Base-by-base conservation (phyloP, 306 rosid species). In the Lupinus albus region DNA sequence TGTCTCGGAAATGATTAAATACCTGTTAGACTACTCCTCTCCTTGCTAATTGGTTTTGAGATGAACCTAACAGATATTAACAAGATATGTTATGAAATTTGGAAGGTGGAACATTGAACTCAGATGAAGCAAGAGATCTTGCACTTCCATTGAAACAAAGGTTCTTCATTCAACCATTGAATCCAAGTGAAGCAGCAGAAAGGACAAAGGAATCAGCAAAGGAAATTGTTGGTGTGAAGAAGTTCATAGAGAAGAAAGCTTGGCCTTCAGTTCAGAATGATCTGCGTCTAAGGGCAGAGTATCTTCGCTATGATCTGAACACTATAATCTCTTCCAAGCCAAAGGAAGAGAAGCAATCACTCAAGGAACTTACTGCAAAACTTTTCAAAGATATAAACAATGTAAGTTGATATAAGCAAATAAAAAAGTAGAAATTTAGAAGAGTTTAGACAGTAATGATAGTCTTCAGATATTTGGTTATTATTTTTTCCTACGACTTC, bases 231-330 rank as follows among this genome's bases (percentile, higher is more conserved):
- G 80, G 54, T 55, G 97, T 88, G 15, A 94, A 94, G 89, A 62
- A 60, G 13, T 73, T 83, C 2, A 94, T 94, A 8, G 92, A 90
- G 35, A 89, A 90, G 84, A 94, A 94, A 83, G 97, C 96, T 4
- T 94, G 99, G 99, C 97, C 99, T 3, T 90, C 38, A 48, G 96
- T 94, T 63, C 90, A 89, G 80, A 91, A 82, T 44, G 99, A 94
- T 64, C 88, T 94, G 48, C 94, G 99, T 47, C 85, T 86, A 62
- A 79, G 32, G 53, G 89, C 96, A 0, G 66, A 25, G 41, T 94
- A 90, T 67, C 99, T 94, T 55, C 85, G 99, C 0, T 94, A 41
- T 75, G 99, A 94, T 25, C 97, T 94, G 18, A 90, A 85, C 57
- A 94, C 97, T 30, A 65, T 94, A 60, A 84, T 90, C 38, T 53